These are phyloP conservation scores for Nitzschia sp. DNA, from an alignment of 108 stramenopile species.

Conservation along the genomic window DNA sequence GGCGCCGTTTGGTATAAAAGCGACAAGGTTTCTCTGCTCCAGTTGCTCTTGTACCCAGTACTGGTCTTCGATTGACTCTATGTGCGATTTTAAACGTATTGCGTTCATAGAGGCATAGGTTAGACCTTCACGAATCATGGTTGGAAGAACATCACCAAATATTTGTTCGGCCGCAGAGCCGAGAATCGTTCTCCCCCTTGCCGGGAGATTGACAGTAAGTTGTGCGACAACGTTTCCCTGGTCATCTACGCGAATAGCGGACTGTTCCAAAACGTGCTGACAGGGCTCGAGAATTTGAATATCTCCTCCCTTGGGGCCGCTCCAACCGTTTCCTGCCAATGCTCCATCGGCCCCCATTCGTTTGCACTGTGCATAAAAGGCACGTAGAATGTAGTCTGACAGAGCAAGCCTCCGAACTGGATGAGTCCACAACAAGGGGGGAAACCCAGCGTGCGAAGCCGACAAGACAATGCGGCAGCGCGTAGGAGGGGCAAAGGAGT, in stretches of 20 bases:
- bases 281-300: slow-evolving; percentile 80
- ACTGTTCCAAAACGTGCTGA: slow-evolving; percentile 90
- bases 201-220: slow-evolving; percentile 92
- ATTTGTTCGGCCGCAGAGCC: slow-evolving; percentile 82
- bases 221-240: slow-evolving; percentile 76
- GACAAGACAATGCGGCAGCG: slow-evolving; percentile 77
- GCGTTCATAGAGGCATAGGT: slow-evolving; percentile 50
- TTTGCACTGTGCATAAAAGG: slow-evolving; percentile 56
- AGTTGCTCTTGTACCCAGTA: slow-evolving; percentile 54
- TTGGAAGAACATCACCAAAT: slow-evolving; percentile 65
- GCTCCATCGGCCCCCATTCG: slow-evolving; percentile 78
- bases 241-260: slow-evolving; percentile 62
- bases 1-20: slow-evolving; percentile 88
- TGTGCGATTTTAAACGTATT: slow-evolving; percentile 57
- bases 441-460: slow-evolving; percentile 64
- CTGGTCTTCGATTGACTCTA: slow-evolving; percentile 86
- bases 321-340: slow-evolving; percentile 53
- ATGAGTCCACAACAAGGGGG: slow-evolving; percentile 66
- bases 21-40: slow-evolving; percentile 57
- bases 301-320: slow-evolving; percentile 90
- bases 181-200: slow-evolving; percentile 84
- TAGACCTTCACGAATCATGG: slow-evolving; percentile 57
- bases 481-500: slow-evolving; percentile 94
- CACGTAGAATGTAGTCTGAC: slow-evolving; percentile 81
- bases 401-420: slow-evolving; percentile 68